Base-by-base conservation (phyloP, 2,329 filamentous ascomycete species). In the Bimuria novae-zelandiae region DNA sequence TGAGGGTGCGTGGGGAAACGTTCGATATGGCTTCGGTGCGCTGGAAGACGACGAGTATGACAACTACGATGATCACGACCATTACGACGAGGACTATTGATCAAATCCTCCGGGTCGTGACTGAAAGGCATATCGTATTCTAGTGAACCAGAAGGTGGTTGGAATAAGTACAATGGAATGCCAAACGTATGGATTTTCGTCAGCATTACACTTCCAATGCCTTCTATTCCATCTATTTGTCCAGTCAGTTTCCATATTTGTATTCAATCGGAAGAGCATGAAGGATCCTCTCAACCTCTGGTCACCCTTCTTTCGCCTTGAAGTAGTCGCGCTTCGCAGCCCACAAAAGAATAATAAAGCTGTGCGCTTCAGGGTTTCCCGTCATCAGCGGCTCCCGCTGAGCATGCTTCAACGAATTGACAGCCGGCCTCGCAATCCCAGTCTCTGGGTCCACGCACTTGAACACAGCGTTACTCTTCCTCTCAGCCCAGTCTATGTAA, bases 401-500 rank as follows among this genome's bases (percentile, higher is more conserved):
- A 42, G 72, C 70, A 16, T 62, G 59, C 37, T 74, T 61, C 37
- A 76, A 53, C 11, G 77, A 73, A 54, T 79, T 75, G 11, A 79
- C 64, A 1, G 75, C 75, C 1, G 76, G 77, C 17, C 61, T 65
- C 5, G 72, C 63, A 32, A 77, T 64, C 0, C 77, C 77, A 32
- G 49, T 65, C 1, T 71, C 60, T 0, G 55, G 49, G 52, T 75
- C 64, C 17, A 80, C 67, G 36, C 66, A 63, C 5, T 50, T 29
- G 3, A 69, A 50, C 7, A 80, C 70, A 8, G 69, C 68, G 7
- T 60, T 43, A 44, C 75, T 68, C 63, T 77, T 79, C 21, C 35
- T 51, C 36, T 75, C 60, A 10, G 79, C 77, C 79, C 79, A 80
- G 4, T 59, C 52, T 3, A 73, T 63, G 48, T 79, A 77, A 27